A percentile compares a stretch with the other conserved stretches of the same genome.
Conservation (phyloP, 202 grass and related monocot genomes). For the Carex sylvatica region DNA sequence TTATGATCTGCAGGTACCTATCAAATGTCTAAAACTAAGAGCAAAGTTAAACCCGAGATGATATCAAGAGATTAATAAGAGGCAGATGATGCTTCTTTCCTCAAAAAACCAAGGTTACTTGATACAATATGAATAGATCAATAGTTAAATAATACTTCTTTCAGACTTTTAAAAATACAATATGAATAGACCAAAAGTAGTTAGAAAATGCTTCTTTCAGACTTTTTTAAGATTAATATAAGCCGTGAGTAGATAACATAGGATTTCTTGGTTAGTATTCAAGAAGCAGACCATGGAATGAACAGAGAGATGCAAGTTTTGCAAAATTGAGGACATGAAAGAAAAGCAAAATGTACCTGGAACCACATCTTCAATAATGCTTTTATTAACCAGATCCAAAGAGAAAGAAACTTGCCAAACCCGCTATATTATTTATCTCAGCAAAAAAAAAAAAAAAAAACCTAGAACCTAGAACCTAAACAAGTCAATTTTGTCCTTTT, state of each 20-base stretch:
- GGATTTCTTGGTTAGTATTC: not conserved
- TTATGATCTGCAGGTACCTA: not conserved
- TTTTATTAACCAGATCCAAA: conserved; percentile 12
- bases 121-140: not conserved
- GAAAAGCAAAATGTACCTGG: not conserved
- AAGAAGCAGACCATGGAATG: not conserved
- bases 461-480: conserved; percentile 43
- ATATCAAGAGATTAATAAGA: not conserved
- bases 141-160: not conserved
- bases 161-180: not conserved
- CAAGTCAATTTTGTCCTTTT: conserved; percentile 43
- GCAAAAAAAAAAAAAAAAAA: not conserved
- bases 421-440: conserved; percentile 23
- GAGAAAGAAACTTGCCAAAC: not conserved
- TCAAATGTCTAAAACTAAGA: not conserved
- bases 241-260: not conserved
- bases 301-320: not conserved
- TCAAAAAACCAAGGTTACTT: not conserved
- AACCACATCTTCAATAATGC: not conserved
- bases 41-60: not conserved
- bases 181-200: not conserved
- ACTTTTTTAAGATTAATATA: not conserved
- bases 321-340: not conserved
- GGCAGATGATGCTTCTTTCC: not conserved
- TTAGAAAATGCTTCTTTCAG: not conserved